Evolutionary conservation across 306 rosid genomes (phyloP).

Genomic region (Cicer cuneatum): DNA sequence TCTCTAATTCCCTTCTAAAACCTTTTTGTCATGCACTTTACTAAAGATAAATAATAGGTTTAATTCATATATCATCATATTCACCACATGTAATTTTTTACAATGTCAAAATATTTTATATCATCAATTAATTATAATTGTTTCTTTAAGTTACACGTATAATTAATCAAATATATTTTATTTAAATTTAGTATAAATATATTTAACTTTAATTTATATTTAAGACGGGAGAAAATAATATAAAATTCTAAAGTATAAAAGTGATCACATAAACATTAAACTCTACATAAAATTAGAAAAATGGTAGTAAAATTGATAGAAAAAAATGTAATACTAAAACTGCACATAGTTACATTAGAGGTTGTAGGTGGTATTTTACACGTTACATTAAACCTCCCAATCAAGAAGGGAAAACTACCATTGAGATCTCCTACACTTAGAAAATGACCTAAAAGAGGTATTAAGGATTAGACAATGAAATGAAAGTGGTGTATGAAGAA

Average conservation of each 20-base stretch:
- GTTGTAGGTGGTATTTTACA: constrained; percentile 50
- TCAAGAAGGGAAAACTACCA: constrained; percentile 32
- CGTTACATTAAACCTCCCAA: constrained; percentile 43
- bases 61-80: too few relatives aligned
- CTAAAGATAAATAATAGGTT: neutral
- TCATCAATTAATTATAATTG: too few relatives aligned
- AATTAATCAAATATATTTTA: too few relatives aligned
- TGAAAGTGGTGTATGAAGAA: constrained; percentile 51
- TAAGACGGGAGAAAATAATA: too few relatives aligned
- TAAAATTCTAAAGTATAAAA: too few relatives aligned
- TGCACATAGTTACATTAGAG: constrained; percentile 21
- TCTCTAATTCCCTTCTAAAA: neutral
- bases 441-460: constrained; percentile 61
- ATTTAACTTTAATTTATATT: too few relatives aligned
- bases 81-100: too few relatives aligned
- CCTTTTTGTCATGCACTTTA: neutral
- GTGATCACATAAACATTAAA: too few relatives aligned
- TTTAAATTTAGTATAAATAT: too few relatives aligned
- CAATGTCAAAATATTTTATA: too few relatives aligned
- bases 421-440: constrained; percentile 14
- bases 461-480: constrained; percentile 40
- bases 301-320: neutral
- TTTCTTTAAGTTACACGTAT: too few relatives aligned
- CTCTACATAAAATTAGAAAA: neutral
- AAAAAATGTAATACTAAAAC: neutral